Conservation (phyloP, 148 eudicot genomes). For the Talinum fruticosum region DNA sequence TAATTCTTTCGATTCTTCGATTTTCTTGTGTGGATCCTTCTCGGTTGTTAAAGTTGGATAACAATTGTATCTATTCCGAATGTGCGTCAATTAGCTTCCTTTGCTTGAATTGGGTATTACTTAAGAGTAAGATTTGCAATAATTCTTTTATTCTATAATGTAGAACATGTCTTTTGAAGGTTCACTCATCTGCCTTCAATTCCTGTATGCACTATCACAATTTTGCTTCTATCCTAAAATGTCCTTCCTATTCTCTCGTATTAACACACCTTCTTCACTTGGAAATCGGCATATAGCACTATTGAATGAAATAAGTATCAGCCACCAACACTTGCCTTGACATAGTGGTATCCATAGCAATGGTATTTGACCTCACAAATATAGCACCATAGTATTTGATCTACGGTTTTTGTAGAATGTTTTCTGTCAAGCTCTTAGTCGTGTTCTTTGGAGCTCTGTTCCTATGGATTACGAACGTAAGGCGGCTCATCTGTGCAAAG, state of each 20-base stretch:
- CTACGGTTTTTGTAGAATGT: neutral
- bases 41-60: constrained; percentile 8
- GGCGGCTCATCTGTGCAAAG: neutral
- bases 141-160: neutral
- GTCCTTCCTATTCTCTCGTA: neutral
- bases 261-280: neutral
- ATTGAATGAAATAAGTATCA: too few species aligned
- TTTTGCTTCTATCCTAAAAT: constrained; percentile 13
- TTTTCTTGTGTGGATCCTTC: constrained; percentile 5
- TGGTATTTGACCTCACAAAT: neutral
- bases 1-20: neutral
- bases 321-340: too few species aligned
- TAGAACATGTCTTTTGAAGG: constrained; percentile 2
- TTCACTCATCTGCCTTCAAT: neutral
- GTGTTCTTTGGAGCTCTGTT: neutral
- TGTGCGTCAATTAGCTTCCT: constrained; percentile 20
- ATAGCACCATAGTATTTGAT: neutral
- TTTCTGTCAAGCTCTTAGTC: neutral
- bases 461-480: neutral
- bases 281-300: too few species aligned
- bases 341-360: constrained; percentile 11
- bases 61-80: constrained; percentile 21
- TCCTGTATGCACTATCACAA: neutral
- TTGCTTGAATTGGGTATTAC: constrained; percentile 15
- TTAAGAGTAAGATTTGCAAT: constrained; percentile 7